A percentile compares a stretch with the other conserved stretches of the same genome.
Conservation (phyloP, 2,329 filamentous ascomycete genomes). For the Blastomyces percursus region DNA sequence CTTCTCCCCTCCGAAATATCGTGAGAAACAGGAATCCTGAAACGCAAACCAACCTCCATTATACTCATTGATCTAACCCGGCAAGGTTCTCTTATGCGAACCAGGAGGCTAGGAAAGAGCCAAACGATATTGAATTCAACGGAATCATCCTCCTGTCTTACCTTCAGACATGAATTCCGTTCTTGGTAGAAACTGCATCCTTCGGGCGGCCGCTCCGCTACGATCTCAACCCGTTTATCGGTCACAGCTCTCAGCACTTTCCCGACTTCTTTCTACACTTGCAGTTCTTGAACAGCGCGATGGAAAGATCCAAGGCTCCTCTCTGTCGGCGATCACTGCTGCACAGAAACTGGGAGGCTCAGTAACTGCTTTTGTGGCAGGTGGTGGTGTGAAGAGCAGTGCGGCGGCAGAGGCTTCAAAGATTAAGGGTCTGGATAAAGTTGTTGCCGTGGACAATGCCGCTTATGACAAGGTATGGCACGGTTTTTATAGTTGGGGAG, state of each 20-base stretch:
- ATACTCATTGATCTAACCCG: neutral
- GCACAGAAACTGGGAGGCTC: conserved; percentile 76
- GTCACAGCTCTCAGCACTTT: conserved; percentile 44
- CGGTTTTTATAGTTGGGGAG: neutral
- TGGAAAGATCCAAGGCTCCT: conserved; percentile 72
- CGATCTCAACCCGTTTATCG: conserved; percentile 37
- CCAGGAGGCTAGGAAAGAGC: neutral
- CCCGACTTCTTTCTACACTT: conserved; percentile 71
- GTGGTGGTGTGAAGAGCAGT: conserved; percentile 60
- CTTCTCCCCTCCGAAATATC: neutral
- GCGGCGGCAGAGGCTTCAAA: conserved; percentile 73
- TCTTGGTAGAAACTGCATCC: conserved; percentile 22
- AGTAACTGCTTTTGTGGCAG: conserved; percentile 79
- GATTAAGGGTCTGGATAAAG: conserved; percentile 81
- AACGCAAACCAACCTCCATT: neutral
- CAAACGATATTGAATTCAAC: neutral
- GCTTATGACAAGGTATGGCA: conserved; percentile 74
- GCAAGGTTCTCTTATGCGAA: neutral
- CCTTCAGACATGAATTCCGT: neutral
- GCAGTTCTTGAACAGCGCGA: conserved; percentile 88
- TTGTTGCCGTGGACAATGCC: conserved; percentile 75
- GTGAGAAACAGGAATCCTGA: neutral
- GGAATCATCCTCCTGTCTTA: neutral
- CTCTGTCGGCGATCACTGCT: conserved; percentile 73
- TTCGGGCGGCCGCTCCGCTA: conserved; percentile 26